phyloP scores from a whole-genome alignment of 169 alveolate genomes.

The Babesia microti region DNA sequence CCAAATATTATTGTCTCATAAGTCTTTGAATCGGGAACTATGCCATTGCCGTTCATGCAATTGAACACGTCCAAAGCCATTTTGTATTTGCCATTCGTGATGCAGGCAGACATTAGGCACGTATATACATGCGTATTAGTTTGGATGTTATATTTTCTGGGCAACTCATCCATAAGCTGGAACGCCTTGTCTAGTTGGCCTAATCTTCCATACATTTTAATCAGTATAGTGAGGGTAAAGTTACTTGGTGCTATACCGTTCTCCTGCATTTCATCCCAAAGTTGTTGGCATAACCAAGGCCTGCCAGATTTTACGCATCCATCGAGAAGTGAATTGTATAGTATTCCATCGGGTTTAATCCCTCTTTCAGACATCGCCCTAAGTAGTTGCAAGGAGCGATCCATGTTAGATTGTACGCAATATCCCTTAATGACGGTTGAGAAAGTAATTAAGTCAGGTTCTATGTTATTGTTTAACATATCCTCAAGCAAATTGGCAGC shows the following conservation, averaged over 20 bases:
- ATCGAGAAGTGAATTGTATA: constrained; percentile 86
- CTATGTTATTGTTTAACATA: constrained; percentile 61
- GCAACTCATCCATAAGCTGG: constrained; percentile 57
- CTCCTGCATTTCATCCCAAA: constrained; percentile 68
- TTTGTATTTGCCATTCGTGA: constrained; percentile 51
- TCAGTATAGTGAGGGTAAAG: constrained; percentile 69
- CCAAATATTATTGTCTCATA: constrained; percentile 48
- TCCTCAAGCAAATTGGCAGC: constrained; percentile 72
- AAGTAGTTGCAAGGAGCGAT: constrained; percentile 62
- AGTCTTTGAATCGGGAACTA: constrained; percentile 58
- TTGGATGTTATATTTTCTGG: constrained; percentile 48
- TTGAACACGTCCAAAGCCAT: constrained; percentile 39
- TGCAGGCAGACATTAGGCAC: constrained; percentile 73
- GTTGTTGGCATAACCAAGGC: constrained; percentile 55
- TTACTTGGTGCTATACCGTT: constrained; percentile 64
- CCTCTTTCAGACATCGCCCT: constrained; percentile 60
- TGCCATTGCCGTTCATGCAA: constrained; percentile 46
- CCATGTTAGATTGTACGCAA: constrained; percentile 77
- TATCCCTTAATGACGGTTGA: constrained; percentile 85
- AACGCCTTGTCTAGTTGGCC: constrained; percentile 67
- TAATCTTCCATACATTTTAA: constrained; percentile 66
- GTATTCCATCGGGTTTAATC: constrained; percentile 83
- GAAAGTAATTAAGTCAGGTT: constrained; percentile 85
- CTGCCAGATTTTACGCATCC: constrained; percentile 81
- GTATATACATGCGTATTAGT: constrained; percentile 71